These are phyloP conservation scores for Cordia subcordata DNA, from an alignment of 257 asterid species.

Conservation along the genomic window DNA sequence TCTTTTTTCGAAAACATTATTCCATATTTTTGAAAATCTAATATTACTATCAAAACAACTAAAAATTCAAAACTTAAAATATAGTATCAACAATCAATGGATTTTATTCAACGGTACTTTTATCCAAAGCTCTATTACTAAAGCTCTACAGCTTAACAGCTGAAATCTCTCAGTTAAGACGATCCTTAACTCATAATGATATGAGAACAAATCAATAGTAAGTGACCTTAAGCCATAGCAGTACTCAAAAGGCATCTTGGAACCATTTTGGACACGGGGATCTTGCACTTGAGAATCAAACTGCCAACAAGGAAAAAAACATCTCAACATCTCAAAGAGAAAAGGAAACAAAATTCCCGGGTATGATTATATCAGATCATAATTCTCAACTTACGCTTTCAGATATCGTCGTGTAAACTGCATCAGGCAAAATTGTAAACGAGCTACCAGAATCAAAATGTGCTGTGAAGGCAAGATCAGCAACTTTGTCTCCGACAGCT, in stretches of 20 bases:
- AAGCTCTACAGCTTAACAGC: too few species aligned
- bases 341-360: neutral
- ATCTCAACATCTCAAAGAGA: neutral
- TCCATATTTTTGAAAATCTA: too few species aligned
- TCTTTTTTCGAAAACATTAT: too few species aligned
- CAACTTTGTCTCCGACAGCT: conserved; percentile 45
- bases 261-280: conserved; percentile 42
- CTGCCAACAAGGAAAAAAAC: conserved; percentile 36
- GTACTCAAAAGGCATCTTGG: conserved; percentile 52
- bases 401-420: conserved; percentile 58
- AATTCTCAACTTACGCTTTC: conserved; percentile 50
- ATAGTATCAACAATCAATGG: too few species aligned
- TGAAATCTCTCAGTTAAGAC: too few species aligned
- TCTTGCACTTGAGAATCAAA: conserved; percentile 52
- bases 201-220: neutral
- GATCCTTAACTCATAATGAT: neutral
- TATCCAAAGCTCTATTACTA: too few species aligned
- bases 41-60: too few species aligned
- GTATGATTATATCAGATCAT: neutral
- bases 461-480: conserved; percentile 49
- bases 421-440: conserved; percentile 71
- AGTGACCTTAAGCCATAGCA: conserved; percentile 70
- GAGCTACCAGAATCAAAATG: conserved; percentile 94
- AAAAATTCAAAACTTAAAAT: too few species aligned
- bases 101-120: too few species aligned